A percentile compares a stretch with the other conserved stretches of the same genome.
Conservation (phyloP, 768 basidiomycete genomes). For the Hemileccinum impolitum region DNA sequence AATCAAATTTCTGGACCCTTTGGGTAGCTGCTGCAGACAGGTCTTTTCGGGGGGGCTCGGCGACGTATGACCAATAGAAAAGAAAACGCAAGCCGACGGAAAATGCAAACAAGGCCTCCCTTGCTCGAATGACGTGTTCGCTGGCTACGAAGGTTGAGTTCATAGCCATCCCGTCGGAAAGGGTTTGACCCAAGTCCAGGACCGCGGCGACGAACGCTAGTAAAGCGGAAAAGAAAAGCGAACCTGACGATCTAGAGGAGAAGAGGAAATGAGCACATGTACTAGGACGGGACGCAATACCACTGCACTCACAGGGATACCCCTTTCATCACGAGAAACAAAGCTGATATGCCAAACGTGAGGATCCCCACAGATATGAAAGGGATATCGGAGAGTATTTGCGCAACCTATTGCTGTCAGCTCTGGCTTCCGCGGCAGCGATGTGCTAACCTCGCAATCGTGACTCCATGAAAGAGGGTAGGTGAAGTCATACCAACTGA, state of each 20-base stretch:
- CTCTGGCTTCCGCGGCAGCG: background rate
- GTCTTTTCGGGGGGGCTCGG: conserved; percentile 45
- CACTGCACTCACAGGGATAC: conserved; percentile 44
- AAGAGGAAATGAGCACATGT: background rate
- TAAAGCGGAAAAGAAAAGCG: conserved; percentile 55
- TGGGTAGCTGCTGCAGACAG: conserved; percentile 28
- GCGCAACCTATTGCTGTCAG: conserved; percentile 43
- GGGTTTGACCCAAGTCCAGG: conserved; percentile 57
- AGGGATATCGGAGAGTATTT: conserved; percentile 62
- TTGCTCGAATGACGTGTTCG: conserved; percentile 42
- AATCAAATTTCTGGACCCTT: conserved; percentile 9
- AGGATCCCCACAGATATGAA: conserved; percentile 65
- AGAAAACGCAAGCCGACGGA: conserved; percentile 58
- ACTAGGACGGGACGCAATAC: background rate
- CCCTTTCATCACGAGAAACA: conserved; percentile 52
- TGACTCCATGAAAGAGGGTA: conserved; percentile 37
- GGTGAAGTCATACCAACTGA: conserved; percentile 22
- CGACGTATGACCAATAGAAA: conserved; percentile 67
- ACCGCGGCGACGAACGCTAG: conserved; percentile 60
- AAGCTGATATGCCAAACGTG: conserved; percentile 55
- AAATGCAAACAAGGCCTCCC: conserved; percentile 58
- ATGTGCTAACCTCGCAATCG: conserved; percentile 42
- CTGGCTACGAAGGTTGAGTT: conserved; percentile 17
- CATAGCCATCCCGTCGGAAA: conserved; percentile 37
- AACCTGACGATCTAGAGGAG: conserved; percentile 39